Conservation (phyloP, 192 early-diverging fungal species). For the Backusella liffmaniae region DNA sequence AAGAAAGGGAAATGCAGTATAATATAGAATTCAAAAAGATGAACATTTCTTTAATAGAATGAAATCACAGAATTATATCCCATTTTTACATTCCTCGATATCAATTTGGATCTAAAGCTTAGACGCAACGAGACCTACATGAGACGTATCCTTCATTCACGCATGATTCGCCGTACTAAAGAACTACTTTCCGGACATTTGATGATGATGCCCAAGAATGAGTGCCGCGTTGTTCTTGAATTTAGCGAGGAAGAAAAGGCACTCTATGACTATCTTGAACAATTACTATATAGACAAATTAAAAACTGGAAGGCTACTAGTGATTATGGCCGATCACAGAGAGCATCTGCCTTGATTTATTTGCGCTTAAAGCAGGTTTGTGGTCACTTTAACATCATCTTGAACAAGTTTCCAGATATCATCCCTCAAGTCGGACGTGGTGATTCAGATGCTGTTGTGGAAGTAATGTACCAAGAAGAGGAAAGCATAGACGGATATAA, state of each 20-base stretch:
- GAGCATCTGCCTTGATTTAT: conserved; percentile 7
- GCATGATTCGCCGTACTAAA: conserved; percentile 28
- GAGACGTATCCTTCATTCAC: neutral
- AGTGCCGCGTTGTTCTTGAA: conserved; percentile 13
- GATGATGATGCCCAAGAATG: conserved; percentile 12
- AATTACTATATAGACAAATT: conserved; percentile 8
- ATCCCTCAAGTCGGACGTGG: neutral
- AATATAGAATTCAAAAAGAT: neutral
- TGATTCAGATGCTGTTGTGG: neutral
- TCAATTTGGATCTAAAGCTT: neutral
- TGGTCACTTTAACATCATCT: conserved; percentile 13
- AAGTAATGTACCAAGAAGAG: neutral
- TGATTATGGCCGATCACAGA: neutral
- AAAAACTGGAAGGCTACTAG: neutral
- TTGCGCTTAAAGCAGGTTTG: conserved; percentile 25
- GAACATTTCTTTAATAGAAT: conserved; percentile 14
- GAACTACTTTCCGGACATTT: neutral
- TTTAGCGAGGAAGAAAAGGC: conserved; percentile 20
- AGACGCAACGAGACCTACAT: conserved; percentile 6
- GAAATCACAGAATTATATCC: conserved; percentile 19
- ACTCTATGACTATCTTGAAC: conserved; percentile 28
- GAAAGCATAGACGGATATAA: neutral
- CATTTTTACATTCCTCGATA: conserved; percentile 11
- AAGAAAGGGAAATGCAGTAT: neutral
- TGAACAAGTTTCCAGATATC: conserved; percentile 18